Conservation (phyloP, 495 filamentous ascomycete genomes). For the Aspergillus leporis region DNA sequence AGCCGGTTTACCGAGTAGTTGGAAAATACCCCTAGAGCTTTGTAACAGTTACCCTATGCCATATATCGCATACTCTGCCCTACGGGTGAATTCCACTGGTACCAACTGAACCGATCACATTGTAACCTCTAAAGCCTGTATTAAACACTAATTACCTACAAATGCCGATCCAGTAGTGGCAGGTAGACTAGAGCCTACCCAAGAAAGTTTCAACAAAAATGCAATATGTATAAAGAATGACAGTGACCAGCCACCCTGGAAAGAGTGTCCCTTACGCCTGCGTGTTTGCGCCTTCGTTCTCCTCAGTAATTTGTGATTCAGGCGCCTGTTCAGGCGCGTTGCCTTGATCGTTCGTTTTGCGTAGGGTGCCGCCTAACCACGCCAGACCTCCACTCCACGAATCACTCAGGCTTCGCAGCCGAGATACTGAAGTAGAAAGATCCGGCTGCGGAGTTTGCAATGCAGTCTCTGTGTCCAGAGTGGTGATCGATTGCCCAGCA, state of each 20-base stretch:
- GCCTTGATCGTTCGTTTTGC: slow-evolving; percentile 6
- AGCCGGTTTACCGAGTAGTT: no score
- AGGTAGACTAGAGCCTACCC: not conserved
- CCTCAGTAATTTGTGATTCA: not conserved
- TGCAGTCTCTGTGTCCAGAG: slow-evolving; percentile 20
- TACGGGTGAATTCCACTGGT: no score
- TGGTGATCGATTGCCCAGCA: slow-evolving; percentile 30
- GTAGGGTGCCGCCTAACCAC: slow-evolving; percentile 40
- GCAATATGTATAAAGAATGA: slow-evolving; percentile 12
- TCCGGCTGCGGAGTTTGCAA: slow-evolving; percentile 18
- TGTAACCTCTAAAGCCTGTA: not conserved
- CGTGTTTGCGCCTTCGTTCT: slow-evolving; percentile 4
- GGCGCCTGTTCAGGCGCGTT: not conserved
- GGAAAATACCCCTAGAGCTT: no score
- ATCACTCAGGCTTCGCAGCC: slow-evolving; percentile 48
- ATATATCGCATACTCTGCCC: no score
- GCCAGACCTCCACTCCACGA: slow-evolving; percentile 44
- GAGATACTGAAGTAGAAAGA: slow-evolving; percentile 22
- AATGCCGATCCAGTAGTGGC: not conserved
- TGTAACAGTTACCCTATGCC: no score
- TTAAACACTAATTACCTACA: slow-evolving; percentile 1
- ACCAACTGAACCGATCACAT: not conserved
- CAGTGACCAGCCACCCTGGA: slow-evolving; percentile 5
- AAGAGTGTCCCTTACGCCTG: slow-evolving; percentile 1
- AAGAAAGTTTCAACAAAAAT: not conserved